Evolutionary conservation across 2,329 filamentous ascomycete species (phyloP), one percentile per base, ranked within the genome.

Genomic region (Raffaelea ambrosiae): DNA sequence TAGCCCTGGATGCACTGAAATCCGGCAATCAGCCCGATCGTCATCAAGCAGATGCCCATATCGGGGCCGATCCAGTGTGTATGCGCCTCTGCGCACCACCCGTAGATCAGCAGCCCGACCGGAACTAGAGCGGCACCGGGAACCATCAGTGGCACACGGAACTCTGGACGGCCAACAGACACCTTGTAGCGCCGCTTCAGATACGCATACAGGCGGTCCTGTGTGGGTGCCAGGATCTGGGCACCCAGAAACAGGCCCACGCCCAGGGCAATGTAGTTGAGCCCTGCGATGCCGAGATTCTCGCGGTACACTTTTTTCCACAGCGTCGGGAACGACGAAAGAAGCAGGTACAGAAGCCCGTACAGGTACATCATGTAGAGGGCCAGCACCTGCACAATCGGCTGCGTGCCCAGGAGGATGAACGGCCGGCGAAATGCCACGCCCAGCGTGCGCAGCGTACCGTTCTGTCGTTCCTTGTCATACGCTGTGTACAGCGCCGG

Each of bases 361-460:
- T 74, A 77, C 10, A 70, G 58, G 47, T 49, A 54, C 44, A 48
- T 48, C 54, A 73, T 68, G 55, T 76, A 74, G 10, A 73, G 52
- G 1, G 74, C 68, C 13, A 77, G 63, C 7, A 72, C 59, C 55
- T 76, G 67, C 14, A 80, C 64, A 47, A 79, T 76, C 1, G 71
- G 63, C 44, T 78, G 77, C 5, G 72, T 68, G 45, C 67, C 63
- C 4, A 79, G 63, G 54, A 81, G 65, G 35, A 71, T 65, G 40
- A 73, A 67, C 0, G 75, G 77, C 1, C 77, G 67, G 1, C 67
- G 61, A 8, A 78, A 64, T 56, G 59, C 65, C 43, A 49, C 65
- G 47, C 54, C 66, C 59, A 61, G 67, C n/a, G 21, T 23, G 18
- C 21, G 29, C 19, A 22, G 51, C 59, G 5, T 62, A 61, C 35